Conservation (phyloP, 805 yeast species). For the Hanseniaspora valbyensis region DNA sequence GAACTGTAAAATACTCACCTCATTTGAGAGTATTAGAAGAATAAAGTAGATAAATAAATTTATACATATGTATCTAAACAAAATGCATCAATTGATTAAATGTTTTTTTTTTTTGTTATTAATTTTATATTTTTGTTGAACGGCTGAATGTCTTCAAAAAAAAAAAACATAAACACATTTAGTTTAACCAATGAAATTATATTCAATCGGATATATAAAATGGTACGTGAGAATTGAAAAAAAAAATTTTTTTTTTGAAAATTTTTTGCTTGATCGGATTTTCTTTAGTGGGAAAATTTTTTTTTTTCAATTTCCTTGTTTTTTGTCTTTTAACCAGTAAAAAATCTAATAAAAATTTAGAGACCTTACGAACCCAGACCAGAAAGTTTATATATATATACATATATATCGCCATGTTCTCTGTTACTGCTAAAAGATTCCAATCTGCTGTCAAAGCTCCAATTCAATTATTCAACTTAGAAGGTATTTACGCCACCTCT, state of each 20-base stretch:
- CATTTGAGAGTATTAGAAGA: conserved; percentile 43
- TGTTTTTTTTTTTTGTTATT: no score
- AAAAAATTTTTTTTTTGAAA: no score
- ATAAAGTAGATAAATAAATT: neutral
- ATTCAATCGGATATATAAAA: neutral
- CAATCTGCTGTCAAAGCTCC: conserved; percentile 75
- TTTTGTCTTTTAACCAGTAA: no score
- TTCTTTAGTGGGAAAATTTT: neutral
- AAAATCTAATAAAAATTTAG: no score
- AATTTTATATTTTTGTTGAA: no score
- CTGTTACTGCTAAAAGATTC: conserved; percentile 58
- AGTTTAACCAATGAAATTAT: neutral
- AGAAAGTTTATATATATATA: no score
- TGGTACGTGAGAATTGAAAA: no score
- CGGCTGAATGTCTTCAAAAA: neutral
- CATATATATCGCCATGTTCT: conserved; percentile 42
- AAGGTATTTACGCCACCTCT: conserved; percentile 95
- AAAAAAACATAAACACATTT: no score
- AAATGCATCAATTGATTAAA: no score
- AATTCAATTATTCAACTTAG: conserved; percentile 85
- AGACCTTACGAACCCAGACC: no score
- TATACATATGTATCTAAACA: neutral
- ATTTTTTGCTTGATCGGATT: no score
- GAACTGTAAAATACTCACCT: conserved; percentile 48
- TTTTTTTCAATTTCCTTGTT: no score